Conservation (phyloP, 495 filamentous ascomycete species). For the Lepraria neglecta region DNA sequence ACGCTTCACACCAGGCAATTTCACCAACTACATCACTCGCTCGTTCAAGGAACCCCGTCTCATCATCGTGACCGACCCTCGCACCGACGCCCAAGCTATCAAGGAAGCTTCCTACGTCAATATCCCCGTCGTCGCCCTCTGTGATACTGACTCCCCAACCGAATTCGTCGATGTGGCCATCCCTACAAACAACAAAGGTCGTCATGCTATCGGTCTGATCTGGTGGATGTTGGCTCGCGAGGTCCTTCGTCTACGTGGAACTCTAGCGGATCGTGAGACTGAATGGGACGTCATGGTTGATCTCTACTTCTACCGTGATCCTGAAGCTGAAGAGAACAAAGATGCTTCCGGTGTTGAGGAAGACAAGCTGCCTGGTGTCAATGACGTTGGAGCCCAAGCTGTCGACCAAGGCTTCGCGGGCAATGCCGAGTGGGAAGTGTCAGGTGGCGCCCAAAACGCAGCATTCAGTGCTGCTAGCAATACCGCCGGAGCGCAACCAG, state of each 20-base stretch:
- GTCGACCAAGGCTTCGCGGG: slow-evolving; percentile 72
- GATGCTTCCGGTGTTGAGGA: slow-evolving; percentile 59
- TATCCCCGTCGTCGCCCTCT: slow-evolving; percentile 98
- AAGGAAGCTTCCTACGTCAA: slow-evolving; percentile 99
- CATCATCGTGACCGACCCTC: slow-evolving; percentile 98
- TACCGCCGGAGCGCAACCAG: slow-evolving; percentile 49
- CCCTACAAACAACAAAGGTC: slow-evolving; percentile 99
- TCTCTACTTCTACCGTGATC: slow-evolving; percentile 99
- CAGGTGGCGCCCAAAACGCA: slow-evolving; percentile 50
- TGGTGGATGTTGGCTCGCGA: slow-evolving; percentile 99
- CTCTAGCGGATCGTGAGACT: slow-evolving; percentile 83
- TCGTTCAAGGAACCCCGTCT: slow-evolving; percentile 99
- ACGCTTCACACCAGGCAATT: slow-evolving; percentile 99
- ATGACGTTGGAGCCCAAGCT: slow-evolving; percentile 75
- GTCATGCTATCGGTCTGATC: slow-evolving; percentile 93
- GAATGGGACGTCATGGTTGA: slow-evolving; percentile 99
- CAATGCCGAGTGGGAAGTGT: slow-evolving; percentile 65
- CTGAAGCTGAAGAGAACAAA: slow-evolving; percentile 96
- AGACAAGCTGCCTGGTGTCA: slow-evolving; percentile 62
- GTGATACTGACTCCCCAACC: slow-evolving; percentile 98
- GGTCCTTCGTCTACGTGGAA: slow-evolving; percentile 96
- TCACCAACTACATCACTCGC: slow-evolving; percentile 99
- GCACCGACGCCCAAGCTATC: slow-evolving; percentile 99
- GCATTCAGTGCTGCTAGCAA: slow-evolving; percentile 56
- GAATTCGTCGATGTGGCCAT: slow-evolving; percentile 99